Conservation (phyloP, 257 asterid genomes). For the Striga asiatica region DNA sequence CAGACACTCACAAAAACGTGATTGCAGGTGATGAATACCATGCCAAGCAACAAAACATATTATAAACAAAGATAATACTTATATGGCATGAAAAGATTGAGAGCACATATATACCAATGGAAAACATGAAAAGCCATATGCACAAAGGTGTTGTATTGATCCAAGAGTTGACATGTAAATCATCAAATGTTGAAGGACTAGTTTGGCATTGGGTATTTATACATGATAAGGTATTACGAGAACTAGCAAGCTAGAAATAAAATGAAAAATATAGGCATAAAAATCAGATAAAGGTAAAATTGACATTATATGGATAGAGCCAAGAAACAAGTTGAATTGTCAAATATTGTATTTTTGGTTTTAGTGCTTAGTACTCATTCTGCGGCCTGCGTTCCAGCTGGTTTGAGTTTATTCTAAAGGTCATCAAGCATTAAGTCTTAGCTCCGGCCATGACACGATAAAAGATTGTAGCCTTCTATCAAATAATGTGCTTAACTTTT, state of each 20-base stretch:
- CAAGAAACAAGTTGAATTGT: background rate
- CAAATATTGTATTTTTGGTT: too few species aligned
- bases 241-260: too few species aligned
- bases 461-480: too few species aligned
- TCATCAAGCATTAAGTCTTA: background rate
- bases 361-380: background rate
- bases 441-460: background rate
- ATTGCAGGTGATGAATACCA: background rate
- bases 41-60: background rate
- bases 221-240: too few species aligned
- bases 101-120: too few species aligned
- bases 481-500: too few species aligned
- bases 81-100: background rate
- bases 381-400: background rate
- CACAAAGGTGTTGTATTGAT: too few species aligned
- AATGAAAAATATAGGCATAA: background rate
- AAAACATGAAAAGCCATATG: too few species aligned
- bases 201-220: too few species aligned
- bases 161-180: too few species aligned
- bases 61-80: background rate
- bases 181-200: too few species aligned
- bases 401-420: background rate
- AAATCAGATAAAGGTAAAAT: background rate
- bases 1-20: too few species aligned
- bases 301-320: background rate